Evolutionary conservation across 352 stramenopile species (phyloP).

Genomic region (Pythium insidiosum): DNA sequence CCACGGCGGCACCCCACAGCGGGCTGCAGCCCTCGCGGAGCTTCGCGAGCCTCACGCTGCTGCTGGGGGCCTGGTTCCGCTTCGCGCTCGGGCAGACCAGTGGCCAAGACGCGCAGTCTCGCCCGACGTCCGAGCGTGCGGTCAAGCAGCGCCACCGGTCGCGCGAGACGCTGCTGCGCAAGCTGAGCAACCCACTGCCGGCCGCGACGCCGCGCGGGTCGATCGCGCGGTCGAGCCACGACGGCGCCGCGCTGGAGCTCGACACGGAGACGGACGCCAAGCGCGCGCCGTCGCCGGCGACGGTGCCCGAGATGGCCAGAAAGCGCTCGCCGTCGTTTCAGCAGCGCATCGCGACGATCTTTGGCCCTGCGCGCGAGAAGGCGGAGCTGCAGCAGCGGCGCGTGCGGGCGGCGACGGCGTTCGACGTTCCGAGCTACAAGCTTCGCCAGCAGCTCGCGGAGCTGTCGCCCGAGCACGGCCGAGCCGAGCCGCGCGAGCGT

Average conservation of each 20-base stretch:
- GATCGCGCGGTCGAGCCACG: conserved; percentile 5
- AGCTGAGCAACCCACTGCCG: conserved; percentile 10
- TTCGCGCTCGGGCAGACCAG: not conserved
- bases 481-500: conserved; percentile 55
- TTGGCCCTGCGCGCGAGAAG: not conserved
- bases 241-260: too few relatives aligned
- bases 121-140: not conserved
- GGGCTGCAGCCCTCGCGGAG: not conserved
- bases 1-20: not conserved
- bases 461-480: conserved; percentile 37
- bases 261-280: too few relatives aligned
- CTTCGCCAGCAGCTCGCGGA: conserved; percentile 42
- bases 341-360: conserved; percentile 6
- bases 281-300: too few relatives aligned
- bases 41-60: not conserved
- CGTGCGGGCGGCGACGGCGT: conserved; percentile 36
- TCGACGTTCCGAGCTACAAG: conserved; percentile 49
- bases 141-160: not conserved
- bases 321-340: conserved; percentile 10
- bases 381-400: conserved; percentile 4
- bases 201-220: conserved; percentile 8
- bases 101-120: not conserved
- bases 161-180: conserved; percentile 1
- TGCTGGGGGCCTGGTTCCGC: too few relatives aligned
- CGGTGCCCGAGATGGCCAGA: not conserved